Evolutionary conservation across 352 stramenopile species (phyloP).

Genomic region (Phytophthora sojae): DNA sequence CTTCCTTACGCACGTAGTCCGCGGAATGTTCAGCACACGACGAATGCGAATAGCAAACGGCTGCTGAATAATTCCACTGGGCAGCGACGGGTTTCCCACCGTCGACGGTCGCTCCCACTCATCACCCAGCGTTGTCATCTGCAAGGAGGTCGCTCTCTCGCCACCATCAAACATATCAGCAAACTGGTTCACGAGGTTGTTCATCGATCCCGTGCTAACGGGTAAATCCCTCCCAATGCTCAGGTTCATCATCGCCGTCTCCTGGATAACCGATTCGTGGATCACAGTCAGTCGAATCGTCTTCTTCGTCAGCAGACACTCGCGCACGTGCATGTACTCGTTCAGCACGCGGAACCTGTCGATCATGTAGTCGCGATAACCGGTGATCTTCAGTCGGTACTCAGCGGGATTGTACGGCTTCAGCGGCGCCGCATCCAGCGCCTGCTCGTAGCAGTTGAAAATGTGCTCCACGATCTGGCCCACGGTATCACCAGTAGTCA

Average conservation of each 20-base stretch:
- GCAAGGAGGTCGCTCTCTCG: constrained; percentile 51
- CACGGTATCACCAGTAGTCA: constrained; percentile 79
- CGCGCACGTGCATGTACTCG: constrained; percentile 85
- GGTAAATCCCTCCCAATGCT: constrained; percentile 70
- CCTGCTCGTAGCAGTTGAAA: constrained; percentile 87
- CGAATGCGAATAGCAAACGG: constrained; percentile 71
- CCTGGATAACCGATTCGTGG: constrained; percentile 84
- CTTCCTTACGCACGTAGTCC: constrained; percentile 63
- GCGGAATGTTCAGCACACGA: constrained; percentile 81
- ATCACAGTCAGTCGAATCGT: constrained; percentile 82
- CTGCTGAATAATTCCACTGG: constrained; percentile 66
- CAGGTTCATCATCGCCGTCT: constrained; percentile 73
- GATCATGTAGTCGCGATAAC: constrained; percentile 84
- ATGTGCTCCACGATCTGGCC: constrained; percentile 86
- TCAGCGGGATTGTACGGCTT: constrained; percentile 75
- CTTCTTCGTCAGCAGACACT: constrained; percentile 85
- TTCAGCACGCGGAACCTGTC: constrained; percentile 80
- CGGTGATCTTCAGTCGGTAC: constrained; percentile 84
- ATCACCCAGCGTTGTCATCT: constrained; percentile 72
- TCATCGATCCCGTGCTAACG: constrained; percentile 30
- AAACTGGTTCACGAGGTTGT: constrained; percentile 52
- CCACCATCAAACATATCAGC: constrained; percentile 46
- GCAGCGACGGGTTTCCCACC: constrained; percentile 27
- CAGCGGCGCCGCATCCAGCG: constrained; percentile 70
- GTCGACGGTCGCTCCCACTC: constrained; percentile 57